Base-by-base conservation (phyloP, 2,329 filamentous ascomycete genomes). In the Ophiostoma perfectum region DNA sequence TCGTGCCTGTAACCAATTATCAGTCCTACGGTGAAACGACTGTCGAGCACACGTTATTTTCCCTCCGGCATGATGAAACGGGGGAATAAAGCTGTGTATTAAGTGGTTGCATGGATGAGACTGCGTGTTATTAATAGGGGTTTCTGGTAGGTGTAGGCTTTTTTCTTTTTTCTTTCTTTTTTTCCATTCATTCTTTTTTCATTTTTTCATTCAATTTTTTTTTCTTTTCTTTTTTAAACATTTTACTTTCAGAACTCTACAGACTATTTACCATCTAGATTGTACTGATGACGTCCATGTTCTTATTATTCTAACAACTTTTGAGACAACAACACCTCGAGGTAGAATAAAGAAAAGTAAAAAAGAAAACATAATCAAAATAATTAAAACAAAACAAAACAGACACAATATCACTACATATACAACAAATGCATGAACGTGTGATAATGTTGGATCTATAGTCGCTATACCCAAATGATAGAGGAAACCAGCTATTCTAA, bases 401-500 rank as follows among this genome's bases (percentile, higher is more conserved):
- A 6, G 18, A 6, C 49, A 27, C n/a, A 3, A 27, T n/a, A 5
- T 18, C 49, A 55, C 5, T 2, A 11, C 12, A 27, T 27, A 27
- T 8, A 3, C 11, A 36, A 3, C 14, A 55, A 52, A 55, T 14
- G 9, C 18, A 27, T 36, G 27, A n/a, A 55, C 18, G n/a, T 27
- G 49, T 18, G 5, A 11, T 55, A 27, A 55, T 55, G 27, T 55
- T 55, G 27, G 18, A 55, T 55, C 49, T 55, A 55, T 27, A 55
- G 49, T 55, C 49, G 49, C 49, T 55, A 6, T 55, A 55, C 49
- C 47, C 49, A 55, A 55, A 55, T 55, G 49, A 55, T 55, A 55
- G 12, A 55, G 27, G 7, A 11, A 55, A 47, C 14, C 45, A 55
- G 7, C 2, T 27, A 55, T 55, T 55, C 27, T 55, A 4, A 55